Evolutionary conservation across 352 stramenopile genomes (phyloP), one percentile per base, ranked within the genome.

Genomic region (Phytopythium vexans): DNA sequence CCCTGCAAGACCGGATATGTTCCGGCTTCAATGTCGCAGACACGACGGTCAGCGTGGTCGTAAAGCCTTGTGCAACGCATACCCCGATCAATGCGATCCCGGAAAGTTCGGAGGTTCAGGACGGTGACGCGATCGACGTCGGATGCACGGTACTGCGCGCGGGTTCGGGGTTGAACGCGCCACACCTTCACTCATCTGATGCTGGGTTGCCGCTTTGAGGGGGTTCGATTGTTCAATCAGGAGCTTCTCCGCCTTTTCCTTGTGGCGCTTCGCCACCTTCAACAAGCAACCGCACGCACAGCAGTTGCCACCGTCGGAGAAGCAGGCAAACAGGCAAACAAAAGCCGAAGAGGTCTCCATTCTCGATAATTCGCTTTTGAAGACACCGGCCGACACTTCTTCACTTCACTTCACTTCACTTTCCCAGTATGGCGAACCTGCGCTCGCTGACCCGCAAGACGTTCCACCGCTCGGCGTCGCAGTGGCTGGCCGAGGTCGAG

Each of bases 191-290:
- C 39, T 36, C 38, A 41, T 0, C 11, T 27, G 12, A 27, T 44
- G 11, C 3, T 33, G 6, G 33, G 21, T 10, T 54, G 2, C 21
- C 49, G 27, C 40, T 27, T 27, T 42, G 27, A 36, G 10, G 38
- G 49, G 27, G 32, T 6, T 52, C 7, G 8, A 14, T 49, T 62
- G 33, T 41, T 33, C 41, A 38, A 35, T 34, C 12, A 45, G 55
- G 48, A 14, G 15, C 33, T 72, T 72, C 61, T 68, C 52, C 65
- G 65, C 58, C 65, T 73, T 73, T 73, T 73, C 65, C 46, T 62
- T 52, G 62, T 15, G 52, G 49, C 51, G 31, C 54, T 38, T 38
- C 32, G 14, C 7, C 11, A 46, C 37, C 46, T 56, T 44, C 53
- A 64, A 56, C 8, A 8, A 35, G 41, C 41, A 47, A 47, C 41